Evolutionary conservation across 352 stramenopile species (phyloP), one percentile per base, ranked within the genome.

Genomic region (Blastocystis sp.): DNA sequence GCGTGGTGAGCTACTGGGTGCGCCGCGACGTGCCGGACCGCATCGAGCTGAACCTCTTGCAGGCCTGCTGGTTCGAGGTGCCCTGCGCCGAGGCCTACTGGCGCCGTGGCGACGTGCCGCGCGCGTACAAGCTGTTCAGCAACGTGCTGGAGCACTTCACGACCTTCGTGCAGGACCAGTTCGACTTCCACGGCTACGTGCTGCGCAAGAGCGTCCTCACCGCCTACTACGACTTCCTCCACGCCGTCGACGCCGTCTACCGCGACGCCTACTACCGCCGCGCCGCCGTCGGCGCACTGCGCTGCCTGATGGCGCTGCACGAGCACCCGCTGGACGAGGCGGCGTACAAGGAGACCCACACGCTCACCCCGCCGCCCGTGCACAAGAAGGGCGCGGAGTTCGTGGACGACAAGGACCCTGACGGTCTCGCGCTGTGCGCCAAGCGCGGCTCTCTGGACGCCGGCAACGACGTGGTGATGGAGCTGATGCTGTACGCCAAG

Each of bases 341-440:
- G 45, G 52, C n/a, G 52, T 81, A 81, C 71, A 64, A 81, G 71
- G 7, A 65, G 38, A 23, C 21, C 5, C 23, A 64, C 56, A n/a
- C 48, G 52, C 71, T 81, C 9, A 23, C 40, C 21, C 43, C 43
- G 4, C 21, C n/a, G 1, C 43, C 21, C 10, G 71, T 67, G 23
- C 71, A 81, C 41, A 81, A 81, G 56, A 81, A 81, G 71, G 71
- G 71, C 34, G 71, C 71, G 11, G 71, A 81, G 40, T 81, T 48
- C 56, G 5, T 23, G 1, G 71, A 81, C 41, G 71, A 81, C n/a
- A 53, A 81, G 45, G 59, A 81, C 62, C 48, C 71, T 1, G 71
- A 81, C 41, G 59, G 71, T 23, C 17, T 81, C 5, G 48, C 43
- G 11, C 34, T 74, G 64, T n/a, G 23, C 41, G 21, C 23, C 4